Base-by-base conservation (phyloP, 345 rosid genomes). In the Populus nigra region DNA sequence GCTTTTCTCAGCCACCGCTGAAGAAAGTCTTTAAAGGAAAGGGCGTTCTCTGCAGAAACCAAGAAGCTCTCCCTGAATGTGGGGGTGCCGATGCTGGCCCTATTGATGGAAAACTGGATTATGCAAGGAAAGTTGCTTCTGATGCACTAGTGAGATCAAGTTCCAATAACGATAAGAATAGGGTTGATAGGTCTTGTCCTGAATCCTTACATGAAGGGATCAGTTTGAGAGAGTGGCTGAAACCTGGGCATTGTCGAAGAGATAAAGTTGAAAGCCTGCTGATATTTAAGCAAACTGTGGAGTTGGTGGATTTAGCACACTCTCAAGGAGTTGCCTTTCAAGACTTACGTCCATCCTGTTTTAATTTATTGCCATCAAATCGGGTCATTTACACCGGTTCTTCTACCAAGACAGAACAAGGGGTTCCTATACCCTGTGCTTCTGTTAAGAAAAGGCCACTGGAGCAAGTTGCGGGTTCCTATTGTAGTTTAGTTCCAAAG, bases 281-380 rank as follows among this genome's bases (percentile, higher is more conserved):
- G 71, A 47, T 92, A 63, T 90, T 92, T 79, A 88, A 83, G 87
- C 91, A 87, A 84, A 87, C 90, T 73, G 89, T 90, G 76, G 90
- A 91, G 87, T 77, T 92, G 62, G 91, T 91, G 80, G 89, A 89
- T 81, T 85, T 78, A 15, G 89, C 90, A 23, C 97, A 91, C 67
- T 87, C 90, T 8, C 91, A 90, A 84, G 91, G 92, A 15, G 76
- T 83, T 55, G 82, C 79, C 62, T 87, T 92, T 86, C 82, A 80
- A 72, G 92, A 89, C 76, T 72, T 92, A 72, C 71, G 86, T 59
- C 91, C 91, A 36, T 91, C 93, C 39, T 74, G 79, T 81, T 87
- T 92, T 71, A 71, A 71, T 57, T 65, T 92, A 76, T 79, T 65
- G 62, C 83, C 93, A 15, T 84, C 82, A 12, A 85, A 89, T 83